Percentiles rank a stretch among this genome's conserved stretches.
These are phyloP conservation scores for Leucosporidium creatinivorum DNA, from an alignment of 768 basidiomycete genomes.

Conservation along the genomic window DNA sequence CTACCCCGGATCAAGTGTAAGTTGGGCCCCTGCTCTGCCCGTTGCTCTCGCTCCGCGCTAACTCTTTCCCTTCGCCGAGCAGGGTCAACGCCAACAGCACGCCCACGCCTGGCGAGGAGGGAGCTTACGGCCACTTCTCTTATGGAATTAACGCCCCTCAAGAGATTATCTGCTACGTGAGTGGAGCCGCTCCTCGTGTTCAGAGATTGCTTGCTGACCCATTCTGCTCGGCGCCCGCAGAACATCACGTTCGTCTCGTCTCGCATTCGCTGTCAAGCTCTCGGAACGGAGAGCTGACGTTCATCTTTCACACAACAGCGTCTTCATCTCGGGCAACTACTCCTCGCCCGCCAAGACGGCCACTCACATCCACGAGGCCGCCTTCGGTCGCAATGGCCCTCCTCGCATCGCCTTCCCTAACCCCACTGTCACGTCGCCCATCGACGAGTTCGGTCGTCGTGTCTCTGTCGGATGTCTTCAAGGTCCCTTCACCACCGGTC, in stretches of 20 bases:
- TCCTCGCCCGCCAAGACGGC: constrained; percentile 37
- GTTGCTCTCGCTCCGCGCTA: neutral
- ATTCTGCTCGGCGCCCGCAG: neutral
- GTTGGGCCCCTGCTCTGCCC: neutral
- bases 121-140: constrained; percentile 37
- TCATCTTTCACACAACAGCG: constrained; percentile 17
- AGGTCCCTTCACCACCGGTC: constrained; percentile 41
- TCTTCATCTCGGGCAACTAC: constrained; percentile 40
- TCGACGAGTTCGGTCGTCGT: constrained; percentile 39
- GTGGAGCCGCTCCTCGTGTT: neutral
- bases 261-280: neutral
- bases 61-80: neutral
- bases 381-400: constrained; percentile 33
- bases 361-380: constrained; percentile 37
- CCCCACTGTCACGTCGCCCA: constrained; percentile 32
- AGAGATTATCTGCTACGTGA: constrained; percentile 39
- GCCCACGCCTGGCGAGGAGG: constrained; percentile 33
- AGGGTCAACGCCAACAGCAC: constrained; percentile 36
- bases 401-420: constrained; percentile 42
- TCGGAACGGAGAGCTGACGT: constrained; percentile 3
- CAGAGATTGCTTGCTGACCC: neutral
- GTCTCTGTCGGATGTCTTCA: constrained; percentile 38
- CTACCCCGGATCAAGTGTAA: constrained; percentile 30
- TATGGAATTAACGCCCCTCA: constrained; percentile 38
- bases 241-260: neutral